Base-by-base conservation (phyloP, 2,329 filamentous ascomycete genomes). In the Scolecobasidium constrictum region DNA sequence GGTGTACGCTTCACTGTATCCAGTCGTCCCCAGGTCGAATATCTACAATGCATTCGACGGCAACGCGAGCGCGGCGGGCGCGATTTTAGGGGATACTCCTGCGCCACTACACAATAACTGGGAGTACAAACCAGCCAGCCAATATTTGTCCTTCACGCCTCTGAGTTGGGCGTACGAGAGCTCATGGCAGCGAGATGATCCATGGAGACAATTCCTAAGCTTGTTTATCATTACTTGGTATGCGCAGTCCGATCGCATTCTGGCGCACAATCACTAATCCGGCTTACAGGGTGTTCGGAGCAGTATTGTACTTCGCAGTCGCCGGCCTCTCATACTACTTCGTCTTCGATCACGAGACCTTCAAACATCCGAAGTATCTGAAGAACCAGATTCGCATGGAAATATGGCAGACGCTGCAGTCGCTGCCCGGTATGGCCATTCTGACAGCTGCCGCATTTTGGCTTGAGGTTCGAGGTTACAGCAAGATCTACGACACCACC, bases 321-420 rank as follows among this genome's bases (percentile, higher is more conserved):
- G 84, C 88, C 3, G 73, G 80, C 4, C 70, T 93, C 15, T 94
- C 87, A 13, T 96, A 93, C 65, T 55, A 81, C 56, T 82, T 94
- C 66, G 72, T 95, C 57, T 95, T 94, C 67, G 88, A 95, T 65
- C 92, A 95, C 64, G 75, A 78, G 34, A 92, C 85, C 35, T 78
- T 90, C 64, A 71, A 86, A 41, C 90, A 96, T 61, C 90, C 90
- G 38, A 92, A 92, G 58, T 96, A 90, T 63, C 81, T 95, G 57
- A 93, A 92, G 67, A 90, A 94, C 65, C 90, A 95, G 63, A 81
- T 95, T 49, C 69, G 72, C 46, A 75, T 87, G 54, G 90, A 96
- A 62, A 94, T 96, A 55, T 69, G 70, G 49, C 86, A 94, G 65
- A 79, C 88, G 48, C 77, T 81, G 64, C 62, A 64, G 37, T 72